Conservation (phyloP, 352 stramenopile species). For the Globisporangium orthogonon region DNA sequence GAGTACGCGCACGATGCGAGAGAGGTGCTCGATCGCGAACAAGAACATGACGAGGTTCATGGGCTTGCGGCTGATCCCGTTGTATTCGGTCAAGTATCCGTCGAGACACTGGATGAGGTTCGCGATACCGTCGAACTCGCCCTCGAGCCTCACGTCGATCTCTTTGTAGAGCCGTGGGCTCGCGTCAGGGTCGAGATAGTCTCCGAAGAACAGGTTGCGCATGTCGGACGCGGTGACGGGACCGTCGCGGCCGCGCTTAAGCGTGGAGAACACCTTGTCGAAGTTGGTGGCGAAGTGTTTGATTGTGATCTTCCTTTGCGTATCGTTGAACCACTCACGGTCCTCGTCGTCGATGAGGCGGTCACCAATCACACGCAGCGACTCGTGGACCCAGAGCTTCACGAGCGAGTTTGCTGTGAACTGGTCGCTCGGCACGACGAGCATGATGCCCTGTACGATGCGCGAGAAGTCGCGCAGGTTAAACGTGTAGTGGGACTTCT, state of each 20-base stretch:
- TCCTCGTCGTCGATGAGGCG: conserved; percentile 91
- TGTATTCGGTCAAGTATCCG: conserved; percentile 90
- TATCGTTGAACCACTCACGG: conserved; percentile 89
- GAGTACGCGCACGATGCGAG: conserved; percentile 87
- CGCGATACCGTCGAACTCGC: conserved; percentile 71
- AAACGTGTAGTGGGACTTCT: conserved; percentile 96
- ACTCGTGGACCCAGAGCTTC: conserved; percentile 93
- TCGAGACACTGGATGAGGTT: conserved; percentile 84
- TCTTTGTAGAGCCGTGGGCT: conserved; percentile 76
- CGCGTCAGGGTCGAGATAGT: conserved; percentile 85
- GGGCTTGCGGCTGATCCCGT: conserved; percentile 88
- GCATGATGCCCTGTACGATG: conserved; percentile 92
- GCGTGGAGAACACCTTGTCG: conserved; percentile 77
- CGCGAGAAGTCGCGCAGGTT: conserved; percentile 92
- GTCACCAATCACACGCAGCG: conserved; percentile 93
- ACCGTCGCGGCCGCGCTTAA: conserved; percentile 71
- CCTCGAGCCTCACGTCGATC: conserved; percentile 60
- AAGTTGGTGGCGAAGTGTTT: conserved; percentile 88
- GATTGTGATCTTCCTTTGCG: conserved; percentile 83
- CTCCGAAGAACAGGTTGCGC: conserved; percentile 91
- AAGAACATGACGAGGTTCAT: conserved; percentile 97
- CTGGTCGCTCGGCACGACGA: conserved; percentile 76
- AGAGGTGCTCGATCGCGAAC: conserved; percentile 94
- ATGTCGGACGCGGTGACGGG: conserved; percentile 73
- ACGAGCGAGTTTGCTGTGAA: conserved; percentile 82